Percentiles rank a stretch among this genome's conserved stretches.
phyloP scores from a whole-genome alignment of 148 eudicot species.

The Salicornia ramosissima region DNA sequence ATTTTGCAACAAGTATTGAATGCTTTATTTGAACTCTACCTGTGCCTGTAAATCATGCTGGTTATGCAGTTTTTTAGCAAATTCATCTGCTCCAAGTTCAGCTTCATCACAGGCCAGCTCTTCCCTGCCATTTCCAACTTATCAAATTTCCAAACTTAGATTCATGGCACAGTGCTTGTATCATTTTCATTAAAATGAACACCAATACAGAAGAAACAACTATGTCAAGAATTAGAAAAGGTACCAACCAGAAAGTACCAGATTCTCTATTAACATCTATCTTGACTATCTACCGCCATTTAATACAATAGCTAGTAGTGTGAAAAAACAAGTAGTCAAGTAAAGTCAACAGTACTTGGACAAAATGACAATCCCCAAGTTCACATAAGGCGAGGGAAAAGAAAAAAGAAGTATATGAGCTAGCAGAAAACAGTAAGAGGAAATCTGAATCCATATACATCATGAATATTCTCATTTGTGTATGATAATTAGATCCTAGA shows the following conservation, averaged over 20 bases:
- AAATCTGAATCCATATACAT: not conserved
- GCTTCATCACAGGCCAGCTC: slow-evolving; percentile 96
- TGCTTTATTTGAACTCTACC: slow-evolving; percentile 33
- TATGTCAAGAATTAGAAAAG: not conserved
- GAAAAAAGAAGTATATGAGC: not conserved
- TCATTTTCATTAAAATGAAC: not conserved
- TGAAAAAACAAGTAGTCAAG: too few relatives aligned
- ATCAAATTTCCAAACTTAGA: slow-evolving; percentile 4
- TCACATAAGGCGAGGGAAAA: not conserved
- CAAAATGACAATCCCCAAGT: not conserved
- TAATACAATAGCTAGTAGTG: not conserved
- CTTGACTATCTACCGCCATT: not conserved
- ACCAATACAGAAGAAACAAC: not conserved
- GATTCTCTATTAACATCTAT: not conserved
- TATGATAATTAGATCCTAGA: not conserved
- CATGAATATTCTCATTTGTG: not conserved
- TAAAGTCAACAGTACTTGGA: not conserved
- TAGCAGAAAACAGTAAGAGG: not conserved
- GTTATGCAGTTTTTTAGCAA: slow-evolving; percentile 57
- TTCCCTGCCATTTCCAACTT: slow-evolving; percentile 48
- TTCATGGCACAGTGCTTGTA: not conserved
- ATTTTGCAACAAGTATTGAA: not conserved
- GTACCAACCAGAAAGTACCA: not conserved
- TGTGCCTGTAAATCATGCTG: slow-evolving; percentile 56
- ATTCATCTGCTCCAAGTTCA: slow-evolving; percentile 80